Evolutionary conservation across 2,329 filamentous ascomycete species (phyloP).

Genomic region (Dothideomycetidae sp.): DNA sequence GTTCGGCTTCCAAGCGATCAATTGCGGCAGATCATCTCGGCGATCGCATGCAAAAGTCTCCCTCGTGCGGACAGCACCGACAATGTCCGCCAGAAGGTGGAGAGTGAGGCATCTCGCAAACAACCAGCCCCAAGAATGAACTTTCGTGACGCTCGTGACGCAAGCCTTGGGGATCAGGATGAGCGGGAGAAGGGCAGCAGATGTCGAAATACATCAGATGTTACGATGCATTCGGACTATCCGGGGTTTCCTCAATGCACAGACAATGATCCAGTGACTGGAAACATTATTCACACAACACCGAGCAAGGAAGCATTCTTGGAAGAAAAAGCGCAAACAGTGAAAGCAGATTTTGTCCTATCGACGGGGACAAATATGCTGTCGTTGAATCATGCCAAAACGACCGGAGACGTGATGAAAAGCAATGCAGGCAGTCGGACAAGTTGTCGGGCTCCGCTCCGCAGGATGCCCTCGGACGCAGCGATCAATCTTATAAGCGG

Average conservation of each 20-base stretch:
- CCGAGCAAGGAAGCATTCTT: constrained; percentile 1
- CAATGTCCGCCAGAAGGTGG: neutral
- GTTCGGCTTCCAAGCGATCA: constrained; percentile 19
- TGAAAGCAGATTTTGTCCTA: too few species aligned
- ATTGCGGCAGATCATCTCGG: constrained; percentile 16
- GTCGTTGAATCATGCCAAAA: too few species aligned
- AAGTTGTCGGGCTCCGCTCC: too few species aligned
- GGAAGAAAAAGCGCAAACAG: too few species aligned
- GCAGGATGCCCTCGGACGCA: too few species aligned
- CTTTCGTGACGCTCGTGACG: constrained; percentile 5
- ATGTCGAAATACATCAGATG: constrained; percentile 16
- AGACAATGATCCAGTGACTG: constrained; percentile 14
- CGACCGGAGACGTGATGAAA: too few species aligned
- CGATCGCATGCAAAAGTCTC: constrained; percentile 9
- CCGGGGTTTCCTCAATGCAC: constrained; percentile 19
- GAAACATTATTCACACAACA: constrained; percentile 6
- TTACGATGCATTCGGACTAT: constrained; percentile 23
- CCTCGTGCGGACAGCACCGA: neutral
- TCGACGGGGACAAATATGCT: too few species aligned
- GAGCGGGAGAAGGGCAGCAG: constrained; percentile 2
- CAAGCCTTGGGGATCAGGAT: neutral
- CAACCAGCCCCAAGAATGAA: too few species aligned
- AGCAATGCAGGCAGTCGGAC: too few species aligned
- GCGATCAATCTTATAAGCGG: too few species aligned
- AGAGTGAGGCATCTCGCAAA: neutral